Evolutionary conservation across 2,329 filamentous ascomycete genomes (phyloP).

Genomic region (Elsinoe perseae): DNA sequence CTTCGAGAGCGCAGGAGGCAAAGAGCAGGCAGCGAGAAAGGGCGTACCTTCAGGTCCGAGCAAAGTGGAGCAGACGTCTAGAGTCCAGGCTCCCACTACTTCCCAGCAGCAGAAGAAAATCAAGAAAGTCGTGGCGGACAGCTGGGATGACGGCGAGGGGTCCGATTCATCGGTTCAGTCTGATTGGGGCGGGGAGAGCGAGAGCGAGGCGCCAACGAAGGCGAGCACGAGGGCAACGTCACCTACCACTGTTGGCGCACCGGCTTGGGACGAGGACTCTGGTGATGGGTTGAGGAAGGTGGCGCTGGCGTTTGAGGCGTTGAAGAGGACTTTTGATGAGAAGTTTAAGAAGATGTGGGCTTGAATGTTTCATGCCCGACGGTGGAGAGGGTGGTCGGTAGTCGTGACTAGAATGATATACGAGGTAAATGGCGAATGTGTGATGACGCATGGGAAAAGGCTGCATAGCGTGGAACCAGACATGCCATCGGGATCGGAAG

Average conservation of each 20-base stretch:
- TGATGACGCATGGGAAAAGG: no score
- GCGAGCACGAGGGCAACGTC: slow-evolving; percentile 22
- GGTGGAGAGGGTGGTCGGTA: not conserved
- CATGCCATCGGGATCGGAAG: no score
- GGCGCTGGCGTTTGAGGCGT: slow-evolving; percentile 49
- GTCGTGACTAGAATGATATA: not conserved
- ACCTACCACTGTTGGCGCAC: slow-evolving; percentile 19
- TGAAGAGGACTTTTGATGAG: slow-evolving; percentile 54
- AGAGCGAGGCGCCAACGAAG: slow-evolving; percentile 23
- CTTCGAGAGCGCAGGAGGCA: slow-evolving; percentile 21
- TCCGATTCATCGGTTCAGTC: not conserved
- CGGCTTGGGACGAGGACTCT: slow-evolving; percentile 36
- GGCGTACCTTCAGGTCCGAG: slow-evolving; percentile 22
- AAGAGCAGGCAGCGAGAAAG: slow-evolving; percentile 20
- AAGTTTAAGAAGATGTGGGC: slow-evolving; percentile 59
- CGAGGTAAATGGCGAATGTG: no score
- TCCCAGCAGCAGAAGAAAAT: slow-evolving; percentile 27
- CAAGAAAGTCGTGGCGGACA: slow-evolving; percentile 36
- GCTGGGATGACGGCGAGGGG: slow-evolving; percentile 33
- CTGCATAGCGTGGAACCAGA: no score
- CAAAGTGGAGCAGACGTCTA: slow-evolving; percentile 16
- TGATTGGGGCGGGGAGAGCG: slow-evolving; percentile 31
- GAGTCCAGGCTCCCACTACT: slow-evolving; percentile 25
- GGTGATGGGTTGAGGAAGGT: slow-evolving; percentile 48
- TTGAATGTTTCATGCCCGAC: slow-evolving; percentile 27